Conservation (phyloP, 805 yeast genomes). For the Cyberlindnera mississippiensis region DNA sequence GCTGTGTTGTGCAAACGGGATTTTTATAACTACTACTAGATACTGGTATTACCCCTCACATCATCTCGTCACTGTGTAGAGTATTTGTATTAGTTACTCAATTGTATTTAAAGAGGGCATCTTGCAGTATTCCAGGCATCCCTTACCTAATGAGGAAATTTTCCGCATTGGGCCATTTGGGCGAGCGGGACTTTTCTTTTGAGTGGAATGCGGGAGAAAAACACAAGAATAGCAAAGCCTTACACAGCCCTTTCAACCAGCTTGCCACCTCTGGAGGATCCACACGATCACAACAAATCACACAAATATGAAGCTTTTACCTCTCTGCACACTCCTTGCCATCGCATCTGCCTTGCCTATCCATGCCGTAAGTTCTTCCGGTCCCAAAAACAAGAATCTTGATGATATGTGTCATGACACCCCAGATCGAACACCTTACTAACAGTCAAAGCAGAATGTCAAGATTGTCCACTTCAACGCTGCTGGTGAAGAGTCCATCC, state of each 20-base stretch:
- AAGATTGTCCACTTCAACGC: conserved; percentile 13
- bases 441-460: conserved; percentile 14
- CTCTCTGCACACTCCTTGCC: conserved; percentile 18
- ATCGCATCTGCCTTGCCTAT: conserved; percentile 23
- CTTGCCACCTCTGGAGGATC: not conserved
- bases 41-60: too few relatives aligned
- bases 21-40: too few relatives aligned
- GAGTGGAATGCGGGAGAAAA: not conserved
- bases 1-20: too few relatives aligned
- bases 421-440: conserved; percentile 1
- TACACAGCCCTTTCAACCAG: not conserved
- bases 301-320: conserved; percentile 20
- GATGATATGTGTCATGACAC: not conserved
- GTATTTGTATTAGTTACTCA: too few relatives aligned
- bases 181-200: not conserved
- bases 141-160: too few relatives aligned
- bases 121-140: too few relatives aligned
- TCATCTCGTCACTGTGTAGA: too few relatives aligned
- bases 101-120: too few relatives aligned
- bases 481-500: conserved; percentile 15
- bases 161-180: not conserved
- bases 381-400: not conserved
- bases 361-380: conserved; percentile 22
- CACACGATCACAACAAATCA: not conserved
- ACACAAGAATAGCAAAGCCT: not conserved